Base-by-base conservation (phyloP, 768 basidiomycete species). In the Tylopilus felleus region DNA sequence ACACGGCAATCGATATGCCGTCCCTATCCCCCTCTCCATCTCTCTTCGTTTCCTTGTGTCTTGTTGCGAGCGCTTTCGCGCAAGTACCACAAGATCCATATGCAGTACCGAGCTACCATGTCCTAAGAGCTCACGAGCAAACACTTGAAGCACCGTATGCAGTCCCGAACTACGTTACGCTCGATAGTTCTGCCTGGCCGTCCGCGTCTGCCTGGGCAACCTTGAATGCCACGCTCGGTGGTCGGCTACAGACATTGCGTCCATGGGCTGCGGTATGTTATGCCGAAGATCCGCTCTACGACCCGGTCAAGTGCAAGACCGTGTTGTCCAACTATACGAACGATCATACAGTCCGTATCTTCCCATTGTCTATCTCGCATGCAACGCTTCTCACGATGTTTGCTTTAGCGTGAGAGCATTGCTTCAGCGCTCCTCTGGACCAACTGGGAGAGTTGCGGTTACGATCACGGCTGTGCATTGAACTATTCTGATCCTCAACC, bases 401-500 rank as follows among this genome's bases (percentile, higher is more conserved):
- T 17, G 1, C 4, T 6, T 25, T 25, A 63, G 62, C 62, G 62
- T 8, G 62, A 64, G 49, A 41, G 22, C 19, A 9, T 43, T 0
- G 8, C 62, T 8, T 35, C 62, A 1, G 62, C 62, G 5, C 56
- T 64, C 6, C 62, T 63, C 21, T 63, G 62, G 62, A 4, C 53
- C 9, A 63, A 64, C 56, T 63, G 58, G 55, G 62, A 64, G 38
- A 49, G 53, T 6, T 63, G 62, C 14, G 59, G 62, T 21, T 49
- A 52, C 4, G 47, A 47, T 2, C 48, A 48, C 7, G 55, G 62
- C 8, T 63, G 62, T 35, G 47, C 51, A 25, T 36, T 63, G 27
- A 62, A 63, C 27, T 60, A 63, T 21, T 64, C 39, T 4, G 21
- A 63, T 25, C 62, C 62, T 12, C 59, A 53, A 13, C 49, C 56